These are phyloP conservation scores for Penicillium pancosmium DNA, from an alignment of 495 filamentous ascomycete species.

Conservation along the genomic window DNA sequence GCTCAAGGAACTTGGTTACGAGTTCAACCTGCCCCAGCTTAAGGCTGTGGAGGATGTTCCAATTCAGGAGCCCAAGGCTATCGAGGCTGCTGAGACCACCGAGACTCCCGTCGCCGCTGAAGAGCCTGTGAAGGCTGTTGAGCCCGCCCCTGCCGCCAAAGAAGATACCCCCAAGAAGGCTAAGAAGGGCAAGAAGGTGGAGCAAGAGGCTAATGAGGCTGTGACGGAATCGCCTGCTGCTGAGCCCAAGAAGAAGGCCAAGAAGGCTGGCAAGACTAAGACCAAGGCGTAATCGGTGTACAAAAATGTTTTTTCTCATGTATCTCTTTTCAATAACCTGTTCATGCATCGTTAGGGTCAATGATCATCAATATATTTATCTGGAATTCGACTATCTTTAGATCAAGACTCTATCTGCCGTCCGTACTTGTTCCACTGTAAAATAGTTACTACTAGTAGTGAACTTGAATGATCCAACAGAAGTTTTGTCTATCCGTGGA, in stretches of 20 bases:
- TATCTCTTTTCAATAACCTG: conserved; percentile 23
- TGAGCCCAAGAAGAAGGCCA: conserved; percentile 38
- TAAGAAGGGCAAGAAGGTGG: conserved; percentile 42
- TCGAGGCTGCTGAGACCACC: conserved; percentile 26
- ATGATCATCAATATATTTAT: not conserved
- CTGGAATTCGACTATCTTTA: not conserved
- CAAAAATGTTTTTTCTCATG: conserved; percentile 23
- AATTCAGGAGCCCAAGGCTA: conserved; percentile 37
- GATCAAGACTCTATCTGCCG: not conserved
- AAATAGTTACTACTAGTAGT: too few relatives aligned
- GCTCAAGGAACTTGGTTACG: conserved; percentile 81
- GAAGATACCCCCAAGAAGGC: conserved; percentile 43
- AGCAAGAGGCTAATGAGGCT: conserved; percentile 31
- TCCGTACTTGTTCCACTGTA: too few relatives aligned
- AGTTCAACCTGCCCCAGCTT: conserved; percentile 73
- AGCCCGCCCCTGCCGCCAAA: conserved; percentile 28
- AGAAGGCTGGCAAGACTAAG: conserved; percentile 43
- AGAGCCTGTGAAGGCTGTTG: conserved; percentile 32
- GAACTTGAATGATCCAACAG: too few relatives aligned
- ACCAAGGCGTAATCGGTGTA: conserved; percentile 36
- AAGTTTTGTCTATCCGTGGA: too few relatives aligned
- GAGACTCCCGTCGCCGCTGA: conserved; percentile 32
- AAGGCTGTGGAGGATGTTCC: conserved; percentile 66
- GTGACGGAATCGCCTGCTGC: conserved; percentile 22
- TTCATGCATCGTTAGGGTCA: conserved; percentile 15